Evolutionary conservation across 345 rosid species (phyloP).

Genomic region (Melastoma malabathricum): DNA sequence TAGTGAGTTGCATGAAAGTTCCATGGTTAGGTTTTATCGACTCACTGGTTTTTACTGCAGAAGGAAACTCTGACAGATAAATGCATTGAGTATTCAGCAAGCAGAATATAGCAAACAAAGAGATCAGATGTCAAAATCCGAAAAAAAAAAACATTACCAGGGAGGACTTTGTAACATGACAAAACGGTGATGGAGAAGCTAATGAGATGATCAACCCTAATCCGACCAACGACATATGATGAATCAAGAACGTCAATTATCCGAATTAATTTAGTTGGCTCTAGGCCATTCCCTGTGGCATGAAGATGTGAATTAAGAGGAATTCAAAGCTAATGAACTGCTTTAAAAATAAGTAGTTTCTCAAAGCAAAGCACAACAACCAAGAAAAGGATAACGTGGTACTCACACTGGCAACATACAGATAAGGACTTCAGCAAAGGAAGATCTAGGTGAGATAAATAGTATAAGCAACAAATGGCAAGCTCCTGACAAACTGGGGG

Average conservation of each 20-base stretch:
- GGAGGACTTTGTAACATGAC: conserved; percentile 40
- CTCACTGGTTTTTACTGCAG: conserved; percentile 12
- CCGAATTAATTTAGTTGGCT: conserved; percentile 33
- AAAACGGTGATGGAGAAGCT: conserved; percentile 57
- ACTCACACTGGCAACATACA: conserved; percentile 62
- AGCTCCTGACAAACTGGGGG: conserved; percentile 52
- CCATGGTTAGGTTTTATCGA: conserved; percentile 18
- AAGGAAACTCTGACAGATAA: conserved; percentile 30
- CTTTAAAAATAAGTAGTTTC: no score
- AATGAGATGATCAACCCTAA: conserved; percentile 46
- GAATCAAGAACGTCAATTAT: conserved; percentile 53
- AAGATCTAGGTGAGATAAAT: conserved; percentile 42
- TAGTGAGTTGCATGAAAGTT: conserved; percentile 34
- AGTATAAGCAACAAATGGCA: conserved; percentile 46
- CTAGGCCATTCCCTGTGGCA: conserved; percentile 54
- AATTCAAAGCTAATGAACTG: no score
- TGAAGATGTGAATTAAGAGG: not conserved
- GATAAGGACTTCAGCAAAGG: conserved; percentile 43
- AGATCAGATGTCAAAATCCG: not conserved
- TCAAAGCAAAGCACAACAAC: not conserved
- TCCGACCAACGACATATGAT: conserved; percentile 47
- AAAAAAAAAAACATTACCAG: conserved; percentile 28
- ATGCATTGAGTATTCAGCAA: conserved; percentile 3
- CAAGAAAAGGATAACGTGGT: conserved; percentile 1
- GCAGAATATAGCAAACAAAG: conserved; percentile 4